Base-by-base conservation (phyloP, 202 grass and related monocot genomes). In the Zoysia matrella region DNA sequence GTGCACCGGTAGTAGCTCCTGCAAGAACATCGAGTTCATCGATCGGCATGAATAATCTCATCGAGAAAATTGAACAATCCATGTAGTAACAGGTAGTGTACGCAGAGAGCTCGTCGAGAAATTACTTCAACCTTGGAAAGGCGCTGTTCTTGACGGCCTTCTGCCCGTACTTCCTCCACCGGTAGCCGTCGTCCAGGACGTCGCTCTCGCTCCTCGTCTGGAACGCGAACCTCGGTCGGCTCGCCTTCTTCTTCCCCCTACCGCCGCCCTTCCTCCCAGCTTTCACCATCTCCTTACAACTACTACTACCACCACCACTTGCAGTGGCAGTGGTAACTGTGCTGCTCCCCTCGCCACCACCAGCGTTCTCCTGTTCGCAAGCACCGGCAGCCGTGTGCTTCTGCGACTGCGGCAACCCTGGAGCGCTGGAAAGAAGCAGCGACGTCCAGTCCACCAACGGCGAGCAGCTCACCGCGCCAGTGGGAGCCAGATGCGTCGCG, bases 151-250 rank as follows among this genome's bases (percentile, higher is more conserved):
- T 97, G 83, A 93, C 90, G 44, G 94, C 88, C 74, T 97, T 97
- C 81, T 97, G 94, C 8, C 94, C 94, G 50, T 97, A 97, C 74
- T 97, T 97, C 78, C 94, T 83, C 94, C 94, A 97, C 51, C 94
- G 77, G 73, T 93, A 97, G 60, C 93, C 93, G 56, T 97, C 93
- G 72, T 97, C 93, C 61, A 97, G 86, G 52, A 97, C 84, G 80
- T 97, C 93, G 80, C 72, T 93, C 41, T 83, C 77, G 79, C 90
- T 97, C 90, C 86, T 90, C 49, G 93, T 93, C 84, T 96, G 88
- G 84, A 96, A 96, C 63, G 90, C 93, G 53, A 93, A 91, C 77
- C 90, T 75, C 49, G 90, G 88, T 52, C 66, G 44, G 22, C 45
- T 91, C 3, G 75, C 71, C 77, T 91, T 93, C 83, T 86, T 95